Evolutionary conservation across 768 basidiomycete genomes (phyloP).

Genomic region (Lanmaoa rubissima): DNA sequence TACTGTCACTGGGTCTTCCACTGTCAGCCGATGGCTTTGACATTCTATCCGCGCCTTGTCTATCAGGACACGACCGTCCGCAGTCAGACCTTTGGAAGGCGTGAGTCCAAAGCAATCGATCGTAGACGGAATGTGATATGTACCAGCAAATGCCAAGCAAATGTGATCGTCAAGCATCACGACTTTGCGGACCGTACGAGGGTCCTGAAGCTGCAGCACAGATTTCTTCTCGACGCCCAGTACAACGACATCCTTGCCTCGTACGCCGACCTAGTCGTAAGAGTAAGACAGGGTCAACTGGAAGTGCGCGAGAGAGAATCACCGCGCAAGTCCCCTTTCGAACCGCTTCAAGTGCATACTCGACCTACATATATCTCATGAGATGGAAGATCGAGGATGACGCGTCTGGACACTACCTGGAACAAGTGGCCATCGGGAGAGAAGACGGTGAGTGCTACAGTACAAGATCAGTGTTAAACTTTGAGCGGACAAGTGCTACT

Average conservation of each 20-base stretch:
- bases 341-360: conserved; percentile 98
- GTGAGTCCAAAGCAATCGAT: conserved; percentile 11
- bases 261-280: conserved; percentile 78
- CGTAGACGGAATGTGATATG: conserved; percentile 21
- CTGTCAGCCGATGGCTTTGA: conserved; percentile 93
- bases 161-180: conserved; percentile 98
- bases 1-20: conserved; percentile 96
- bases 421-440: conserved; percentile 99
- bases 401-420: conserved; percentile 60
- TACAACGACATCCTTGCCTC: conserved; percentile 92
- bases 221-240: conserved; percentile 99
- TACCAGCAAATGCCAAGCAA: conserved; percentile 96
- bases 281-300: conserved; percentile 1
- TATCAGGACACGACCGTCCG: conserved; percentile 95
- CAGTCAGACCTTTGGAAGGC: conserved; percentile 73
- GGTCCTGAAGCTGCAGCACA: conserved; percentile 95
- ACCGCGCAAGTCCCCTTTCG: conserved; percentile 97
- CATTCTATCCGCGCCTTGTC: conserved; percentile 98
- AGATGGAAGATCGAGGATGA: conserved; percentile 15
- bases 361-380: conserved; percentile 62
- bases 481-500: conserved; percentile 5
- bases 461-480: conserved; percentile 2
- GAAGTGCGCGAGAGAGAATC: conserved; percentile 25
- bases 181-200: conserved; percentile 95
- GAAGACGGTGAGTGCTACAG: conserved; percentile 90